These are phyloP conservation scores for Penicillium chermesinum DNA, from an alignment of 495 filamentous ascomycete genomes.

Conservation along the genomic window DNA sequence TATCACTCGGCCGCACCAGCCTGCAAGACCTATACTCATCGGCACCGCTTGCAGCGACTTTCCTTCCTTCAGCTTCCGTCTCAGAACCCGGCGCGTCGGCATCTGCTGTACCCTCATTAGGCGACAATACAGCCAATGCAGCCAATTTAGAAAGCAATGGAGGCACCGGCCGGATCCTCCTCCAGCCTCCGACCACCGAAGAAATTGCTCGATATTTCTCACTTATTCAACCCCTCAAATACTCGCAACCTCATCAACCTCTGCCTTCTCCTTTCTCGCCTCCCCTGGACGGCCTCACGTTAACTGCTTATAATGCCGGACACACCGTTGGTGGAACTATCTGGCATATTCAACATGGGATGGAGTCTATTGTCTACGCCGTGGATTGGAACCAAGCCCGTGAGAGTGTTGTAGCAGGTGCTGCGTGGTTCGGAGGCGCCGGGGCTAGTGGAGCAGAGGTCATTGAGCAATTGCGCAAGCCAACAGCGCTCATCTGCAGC, in stretches of 20 bases:
- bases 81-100: slow-evolving; percentile 56
- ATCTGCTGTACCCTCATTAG: slow-evolving; percentile 23
- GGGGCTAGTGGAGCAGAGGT: slow-evolving; percentile 81
- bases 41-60: slow-evolving; percentile 77
- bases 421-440: slow-evolving; percentile 83
- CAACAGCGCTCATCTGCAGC: slow-evolving; percentile 89
- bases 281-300: slow-evolving; percentile 82
- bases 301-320: slow-evolving; percentile 94
- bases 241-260: slow-evolving; percentile 91
- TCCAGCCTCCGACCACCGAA: slow-evolving; percentile 73
- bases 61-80: slow-evolving; percentile 63
- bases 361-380: slow-evolving; percentile 96
- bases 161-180: slow-evolving; percentile 52
- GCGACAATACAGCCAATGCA: slow-evolving; percentile 17
- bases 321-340: slow-evolving; percentile 95
- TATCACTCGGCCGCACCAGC: slow-evolving; percentile 84
- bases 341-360: slow-evolving; percentile 96
- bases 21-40: slow-evolving; percentile 91
- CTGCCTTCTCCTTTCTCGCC: slow-evolving; percentile 80
- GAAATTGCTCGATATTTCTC: slow-evolving; percentile 92
- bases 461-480: slow-evolving; percentile 86
- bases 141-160: slow-evolving; percentile 22
- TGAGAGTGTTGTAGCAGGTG: slow-evolving; percentile 89
- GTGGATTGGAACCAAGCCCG: slow-evolving; percentile 95
- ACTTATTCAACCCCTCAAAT: slow-evolving; percentile 90